Percentiles rank a stretch among this genome's conserved stretches.
Evolutionary conservation across 2,329 filamentous ascomycete genomes (phyloP).

Genomic region (Cryphonectria naterciae): DNA sequence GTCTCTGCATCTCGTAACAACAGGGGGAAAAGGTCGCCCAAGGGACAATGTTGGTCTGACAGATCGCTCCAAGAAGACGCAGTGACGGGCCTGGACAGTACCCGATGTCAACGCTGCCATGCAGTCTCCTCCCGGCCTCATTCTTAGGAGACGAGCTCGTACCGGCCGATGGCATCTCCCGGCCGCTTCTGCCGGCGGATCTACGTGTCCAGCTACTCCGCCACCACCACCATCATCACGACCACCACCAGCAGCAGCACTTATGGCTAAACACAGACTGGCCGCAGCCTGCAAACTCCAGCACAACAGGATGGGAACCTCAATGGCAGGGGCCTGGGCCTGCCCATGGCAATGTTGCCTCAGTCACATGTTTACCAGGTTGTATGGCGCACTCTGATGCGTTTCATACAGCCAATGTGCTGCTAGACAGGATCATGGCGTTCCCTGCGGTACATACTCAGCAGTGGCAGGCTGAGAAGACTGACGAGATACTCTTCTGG

Average conservation of each 20-base stretch:
- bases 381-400: slow-evolving; percentile 36
- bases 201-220: background rate
- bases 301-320: background rate
- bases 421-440: slow-evolving; percentile 34
- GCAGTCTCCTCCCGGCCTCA: slow-evolving; percentile 27
- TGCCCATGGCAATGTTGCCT: background rate
- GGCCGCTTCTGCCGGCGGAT: slow-evolving; percentile 28
- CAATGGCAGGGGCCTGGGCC: slow-evolving; percentile 11
- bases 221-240: background rate
- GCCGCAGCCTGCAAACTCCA: background rate
- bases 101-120: slow-evolving; percentile 1
- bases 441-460: slow-evolving; percentile 30
- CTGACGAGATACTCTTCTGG: slow-evolving; percentile 32
- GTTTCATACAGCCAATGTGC: slow-evolving; percentile 37
- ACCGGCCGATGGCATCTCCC: slow-evolving; percentile 28
- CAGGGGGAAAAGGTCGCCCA: background rate
- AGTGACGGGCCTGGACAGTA: slow-evolving; percentile 11
- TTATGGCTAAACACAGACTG: slow-evolving; percentile 1
- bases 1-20: background rate
- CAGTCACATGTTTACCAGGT: slow-evolving; percentile 32
- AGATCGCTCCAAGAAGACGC: background rate
- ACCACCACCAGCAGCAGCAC: background rate
- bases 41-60: background rate
- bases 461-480: slow-evolving; percentile 25
- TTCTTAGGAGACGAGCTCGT: slow-evolving; percentile 22